Base-by-base conservation (phyloP, 2,329 filamentous ascomycete genomes). In the Fusarium xylarioides region DNA sequence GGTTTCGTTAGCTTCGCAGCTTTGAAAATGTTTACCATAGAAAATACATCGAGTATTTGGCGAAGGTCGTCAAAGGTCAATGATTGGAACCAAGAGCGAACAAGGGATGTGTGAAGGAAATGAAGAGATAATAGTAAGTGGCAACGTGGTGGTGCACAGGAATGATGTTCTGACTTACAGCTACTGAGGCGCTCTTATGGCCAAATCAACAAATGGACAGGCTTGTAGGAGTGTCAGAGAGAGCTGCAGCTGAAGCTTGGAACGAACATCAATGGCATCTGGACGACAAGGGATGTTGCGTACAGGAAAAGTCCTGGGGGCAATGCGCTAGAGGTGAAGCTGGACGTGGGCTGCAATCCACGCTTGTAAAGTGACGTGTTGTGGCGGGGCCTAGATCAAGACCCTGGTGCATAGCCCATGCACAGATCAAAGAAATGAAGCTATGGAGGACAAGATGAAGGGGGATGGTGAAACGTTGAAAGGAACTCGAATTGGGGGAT, bases 1-100 rank as follows among this genome's bases (percentile, higher is more conserved):
- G 82, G 88, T 85, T 81, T 86, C 84, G 83, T 91, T 89, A 85
- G 87, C 82, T 80, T 83, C 78, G 78, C 10, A 38, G 35, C 35
- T 43, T 87, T 86, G 66, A 88, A 79, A 84, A 84, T 83, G 85
- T 85, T 63, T 19, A 28, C 32, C 26, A 23, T 32, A 26, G 15
- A 44, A 59, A 35, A 52, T 19, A 30, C 28, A 30, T 16, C n/a
- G 30, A 30, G 52, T 34, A 10, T n/a, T 49, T 49, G 40, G 26
- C 32, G 15, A 26, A 35, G 54, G 43, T 30, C 30, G 6, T 37
- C n/a, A 30, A 28, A 35, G 57, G 52, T 23, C 26, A 11, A 43
- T 21, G 35, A 26, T 32, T 32, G 28, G 38, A 28, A n/a, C 18
- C 61, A 54, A 53, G 46, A 53, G 44, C 11, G 28, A 38, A 47